Evolutionary conservation across 1,284 basidiomycete genomes (phyloP), one percentile per base, ranked within the genome.

Genomic region (Ganoderma resinaceum): DNA sequence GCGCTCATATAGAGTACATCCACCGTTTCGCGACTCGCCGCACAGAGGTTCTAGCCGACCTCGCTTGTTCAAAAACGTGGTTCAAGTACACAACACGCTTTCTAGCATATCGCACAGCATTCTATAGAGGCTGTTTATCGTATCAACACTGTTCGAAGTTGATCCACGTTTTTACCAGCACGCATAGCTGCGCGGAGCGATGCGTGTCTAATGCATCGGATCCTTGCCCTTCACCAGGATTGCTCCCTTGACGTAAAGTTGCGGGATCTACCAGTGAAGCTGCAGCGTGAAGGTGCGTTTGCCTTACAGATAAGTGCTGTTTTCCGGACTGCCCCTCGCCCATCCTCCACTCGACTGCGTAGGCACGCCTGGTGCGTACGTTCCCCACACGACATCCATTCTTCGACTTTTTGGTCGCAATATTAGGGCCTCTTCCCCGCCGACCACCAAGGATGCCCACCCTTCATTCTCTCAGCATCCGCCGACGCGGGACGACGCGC

Each of bases 391-490:
- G 71, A 63, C 58, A 35, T 66, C 65, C 71, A 55, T 26, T 66
- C 67, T 35, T 23, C 62, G 52, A 31, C 52, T 60, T 35, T 52
- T 40, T 37, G 40, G 35, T 18, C 35, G 57, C 52, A 60, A 63
- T 65, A 67, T 69, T 67, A 72, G 67, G 67, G 53, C 18, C 26
- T 23, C 63, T 33, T 11, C 38, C 29, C 29, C 29, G 49, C 67
- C n/a, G 63, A 55, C 58, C 49, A 53, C 43, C 31, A 57, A 64
- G 60, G 60, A 72, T 72, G 71, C 69, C 71, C 66, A 61, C 66
- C 59, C 67, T 72, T 59, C 68, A 68, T 16, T 70, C 65, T 35
- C 67, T 70, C 71, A 72, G 67, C 66, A 67, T 72, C 26, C 71
- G 71, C 66, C 69, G 70, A 0, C 71, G 71, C 53, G 69, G 71